Conservation (phyloP, 257 asterid species). For the Gentiana straminea region DNA sequence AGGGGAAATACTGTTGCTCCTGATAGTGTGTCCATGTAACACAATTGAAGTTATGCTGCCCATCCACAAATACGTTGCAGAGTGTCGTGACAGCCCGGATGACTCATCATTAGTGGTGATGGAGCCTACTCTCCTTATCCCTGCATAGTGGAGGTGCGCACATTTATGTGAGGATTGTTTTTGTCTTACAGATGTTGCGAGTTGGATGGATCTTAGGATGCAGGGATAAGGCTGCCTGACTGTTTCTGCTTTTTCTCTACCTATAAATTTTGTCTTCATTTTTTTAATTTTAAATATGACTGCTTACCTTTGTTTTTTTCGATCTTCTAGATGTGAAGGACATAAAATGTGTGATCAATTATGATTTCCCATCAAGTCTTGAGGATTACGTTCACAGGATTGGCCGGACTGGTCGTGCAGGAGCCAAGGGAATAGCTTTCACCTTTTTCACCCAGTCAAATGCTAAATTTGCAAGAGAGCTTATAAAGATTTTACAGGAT, state of each 20-base stretch:
- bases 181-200: conserved; percentile 41
- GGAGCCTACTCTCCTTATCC: conserved; percentile 82
- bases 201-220: conserved; percentile 59
- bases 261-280: neutral
- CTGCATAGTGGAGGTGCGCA: conserved; percentile 96
- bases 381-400: conserved; percentile 96
- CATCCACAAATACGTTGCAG: conserved; percentile 87
- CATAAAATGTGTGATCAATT: conserved; percentile 81
- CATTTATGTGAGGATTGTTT: conserved; percentile 48
- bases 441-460: conserved; percentile 76
- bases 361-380: conserved; percentile 75
- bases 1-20: conserved; percentile 21
- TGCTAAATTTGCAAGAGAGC: conserved; percentile 53
- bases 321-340: conserved; percentile 79
- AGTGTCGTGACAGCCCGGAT: conserved; percentile 84
- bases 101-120: conserved; percentile 53
- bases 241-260: conserved; percentile 23
- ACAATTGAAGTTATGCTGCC: conserved; percentile 49
- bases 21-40: conserved; percentile 32
- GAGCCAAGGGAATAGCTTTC: conserved; percentile 75
- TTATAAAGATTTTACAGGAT: conserved; percentile 65
- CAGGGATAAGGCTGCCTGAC: conserved; percentile 99
- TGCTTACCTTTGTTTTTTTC: conserved; percentile 8
- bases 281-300: neutral
- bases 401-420: conserved; percentile 97